Evolutionary conservation across 2,329 filamentous ascomycete genomes (phyloP), one percentile per base, ranked within the genome.

Genomic region (Verticillium nubilum): DNA sequence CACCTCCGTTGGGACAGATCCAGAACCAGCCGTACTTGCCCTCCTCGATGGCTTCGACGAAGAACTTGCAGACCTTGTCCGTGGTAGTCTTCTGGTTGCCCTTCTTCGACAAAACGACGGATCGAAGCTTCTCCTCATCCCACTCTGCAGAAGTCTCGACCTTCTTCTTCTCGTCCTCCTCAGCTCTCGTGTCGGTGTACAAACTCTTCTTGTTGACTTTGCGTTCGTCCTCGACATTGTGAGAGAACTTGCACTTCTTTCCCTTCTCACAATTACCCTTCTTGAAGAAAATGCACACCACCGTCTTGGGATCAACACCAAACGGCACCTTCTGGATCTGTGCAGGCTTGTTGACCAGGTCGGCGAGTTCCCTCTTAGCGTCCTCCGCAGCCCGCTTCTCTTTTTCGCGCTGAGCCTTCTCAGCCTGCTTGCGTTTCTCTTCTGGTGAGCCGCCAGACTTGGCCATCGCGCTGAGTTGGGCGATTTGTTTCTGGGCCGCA

Each of bases 1-100:
- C 90, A 64, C 91, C 94, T 65, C 92, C 93, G 70, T 98, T 98
- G 54, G 95, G 95, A 83, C 95, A 99, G 61, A 87, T 83, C 95
- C 95, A 99, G 78, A 99, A 98, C 95, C 95, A 99, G 63, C 95
- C 95, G 70, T 99, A 99, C 77, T 98, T 99, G 69, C 92, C 91
- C 72, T 99, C 95, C 77, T 99, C 95, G 63, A 99, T 95, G 27
- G 95, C 95, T 67, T 93, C 88, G 72, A 98, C 95, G 74, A 99
- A 99, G 81, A 80, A 97, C 77, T 98, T 99, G 91, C 95, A 99
- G 66, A 99, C 95, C 78, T 98, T 99, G 73, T 99, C 95, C 54
- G 95, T 99, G 5, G 90, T 91, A 25, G 93, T 97, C 73, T 89
- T 87, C 62, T 96, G 95, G 76, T 99, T 99, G 57, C 95, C 95